phyloP scores from a whole-genome alignment of 2,329 filamentous ascomycete genomes.

The Atkinsonella hypoxylon region DNA sequence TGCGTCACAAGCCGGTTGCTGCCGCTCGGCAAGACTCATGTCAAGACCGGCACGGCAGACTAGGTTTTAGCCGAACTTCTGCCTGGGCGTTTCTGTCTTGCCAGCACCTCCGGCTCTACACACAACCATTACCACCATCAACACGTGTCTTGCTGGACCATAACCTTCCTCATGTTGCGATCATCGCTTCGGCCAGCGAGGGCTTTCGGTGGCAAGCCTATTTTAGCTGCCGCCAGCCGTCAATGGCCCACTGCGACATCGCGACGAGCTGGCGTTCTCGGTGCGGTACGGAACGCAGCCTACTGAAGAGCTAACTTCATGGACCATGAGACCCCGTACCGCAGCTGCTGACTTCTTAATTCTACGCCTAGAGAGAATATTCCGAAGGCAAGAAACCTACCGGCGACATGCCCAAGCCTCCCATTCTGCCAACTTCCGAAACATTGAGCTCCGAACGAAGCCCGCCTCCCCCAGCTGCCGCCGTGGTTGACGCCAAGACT shows the following conservation, averaged over 20 bases:
- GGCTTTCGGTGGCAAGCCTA: conserved; percentile 43
- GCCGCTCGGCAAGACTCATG: conserved; percentile 15
- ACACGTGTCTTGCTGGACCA: conserved; percentile 27
- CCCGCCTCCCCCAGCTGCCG: conserved; percentile 24
- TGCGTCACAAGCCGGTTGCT: conserved; percentile 24
- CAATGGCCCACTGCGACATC: conserved; percentile 42
- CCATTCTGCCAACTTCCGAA: conserved; percentile 42
- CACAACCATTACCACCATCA: conserved; percentile 17
- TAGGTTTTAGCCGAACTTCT: conserved; percentile 30
- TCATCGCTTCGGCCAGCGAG: conserved; percentile 54
- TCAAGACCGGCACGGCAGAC: conserved; percentile 1
- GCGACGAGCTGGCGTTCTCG: conserved; percentile 20
- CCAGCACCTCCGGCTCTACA: conserved; percentile 13
- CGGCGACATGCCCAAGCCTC: conserved; percentile 34
- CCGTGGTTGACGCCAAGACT: conserved; percentile 14
- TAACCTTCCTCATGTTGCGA: conserved; percentile 53
- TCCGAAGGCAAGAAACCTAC: conserved; percentile 42
- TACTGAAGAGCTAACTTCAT: background rate
- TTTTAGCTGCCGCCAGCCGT: conserved; percentile 38
- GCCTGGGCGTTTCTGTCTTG: conserved; percentile 31
- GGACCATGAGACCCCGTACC: background rate
- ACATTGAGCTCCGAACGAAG: conserved; percentile 36
- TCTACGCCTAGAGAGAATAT: conserved; percentile 38
- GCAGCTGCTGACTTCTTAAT: background rate
- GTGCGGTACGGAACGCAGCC: conserved; percentile 17